Conservation (phyloP, 2,329 filamentous ascomycete genomes). For the Fusarium chlamydosporum region DNA sequence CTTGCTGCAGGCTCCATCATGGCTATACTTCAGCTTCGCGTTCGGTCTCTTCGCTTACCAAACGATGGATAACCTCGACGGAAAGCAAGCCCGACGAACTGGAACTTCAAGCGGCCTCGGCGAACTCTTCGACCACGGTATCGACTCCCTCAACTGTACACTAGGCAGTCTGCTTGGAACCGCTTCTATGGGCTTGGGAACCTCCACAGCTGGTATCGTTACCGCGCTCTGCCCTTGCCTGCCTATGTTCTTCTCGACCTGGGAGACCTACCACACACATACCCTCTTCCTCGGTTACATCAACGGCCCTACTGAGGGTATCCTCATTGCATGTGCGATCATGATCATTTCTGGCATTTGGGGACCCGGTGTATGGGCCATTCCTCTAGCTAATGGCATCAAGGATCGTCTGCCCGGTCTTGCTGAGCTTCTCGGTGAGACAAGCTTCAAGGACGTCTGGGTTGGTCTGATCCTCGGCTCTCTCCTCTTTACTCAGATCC, state of each 20-base stretch:
- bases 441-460: constrained; percentile 91
- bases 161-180: constrained; percentile 91
- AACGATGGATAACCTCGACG: constrained; percentile 99
- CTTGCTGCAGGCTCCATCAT: constrained; percentile 77
- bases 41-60: constrained; percentile 98
- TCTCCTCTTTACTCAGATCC: constrained; percentile 81
- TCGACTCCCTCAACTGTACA: constrained; percentile 98
- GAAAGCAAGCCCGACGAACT: constrained; percentile 95
- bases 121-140: constrained; percentile 98
- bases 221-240: constrained; percentile 92
- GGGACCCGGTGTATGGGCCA: constrained; percentile 88
- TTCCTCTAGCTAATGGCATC: constrained; percentile 78
- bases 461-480: constrained; percentile 76
- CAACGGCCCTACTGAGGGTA: constrained; percentile 96
- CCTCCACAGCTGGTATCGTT: constrained; percentile 86
- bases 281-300: constrained; percentile 96
- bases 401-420: constrained; percentile 67
- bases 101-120: constrained; percentile 95
- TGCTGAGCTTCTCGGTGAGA: constrained; percentile 73
- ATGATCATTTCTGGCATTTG: constrained; percentile 91
- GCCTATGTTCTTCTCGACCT: constrained; percentile 99
- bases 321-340: constrained; percentile 87
- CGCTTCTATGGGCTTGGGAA: constrained; percentile 91
- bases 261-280: constrained; percentile 99
- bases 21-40: constrained; percentile 97